Base-by-base conservation (phyloP, 495 filamentous ascomycete genomes). In the Penicillium daleae region DNA sequence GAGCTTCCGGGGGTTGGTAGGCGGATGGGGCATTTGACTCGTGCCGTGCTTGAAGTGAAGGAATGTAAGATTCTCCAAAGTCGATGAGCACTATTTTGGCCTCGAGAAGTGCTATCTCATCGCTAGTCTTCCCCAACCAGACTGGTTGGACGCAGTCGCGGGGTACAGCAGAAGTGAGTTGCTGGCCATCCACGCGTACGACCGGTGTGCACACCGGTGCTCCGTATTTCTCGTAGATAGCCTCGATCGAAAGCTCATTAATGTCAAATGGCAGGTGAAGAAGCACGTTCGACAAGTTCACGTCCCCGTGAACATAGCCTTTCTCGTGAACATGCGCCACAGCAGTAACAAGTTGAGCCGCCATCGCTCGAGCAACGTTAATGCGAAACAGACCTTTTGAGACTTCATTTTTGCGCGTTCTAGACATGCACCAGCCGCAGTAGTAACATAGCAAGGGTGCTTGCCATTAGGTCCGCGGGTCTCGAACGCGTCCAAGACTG, bases 391-490 rank as follows among this genome's bases (percentile, higher is more conserved):
- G 40, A 66, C 40, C 31, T 44, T 58, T 35, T 29, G 64, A 6
- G 71, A 68, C n/a, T 49, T 65, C 2, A 73, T 61, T 56, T 69
- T 74, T 7, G 64, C 62, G 22, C 68, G 67, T 21, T 49, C 35
- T 12, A 78, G 31, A 63, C 61, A 76, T 22, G 60, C 54, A 37
- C 33, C 67, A 39, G 53, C 69, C 15, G 46, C 59, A 2, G 19
- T 22, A 27, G 73, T 79, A 15, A 81, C 79, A 8, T 76, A 65
- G 61, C 76, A 80, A n/a, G 64, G 55, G 58, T 83, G 79, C 2
- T 21, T 68, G 24, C 77, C 79, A 63, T 84, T 82, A 4, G 74
- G 75, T 1, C 80, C 76, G 13, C 69, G 29, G 33, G 79, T 33
- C 2, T 21, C 57, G 56, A 82, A 83, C 7, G 52, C 52, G 64